Conservation (phyloP, 1,284 basidiomycete species). For the Schizopora paradoxa region DNA sequence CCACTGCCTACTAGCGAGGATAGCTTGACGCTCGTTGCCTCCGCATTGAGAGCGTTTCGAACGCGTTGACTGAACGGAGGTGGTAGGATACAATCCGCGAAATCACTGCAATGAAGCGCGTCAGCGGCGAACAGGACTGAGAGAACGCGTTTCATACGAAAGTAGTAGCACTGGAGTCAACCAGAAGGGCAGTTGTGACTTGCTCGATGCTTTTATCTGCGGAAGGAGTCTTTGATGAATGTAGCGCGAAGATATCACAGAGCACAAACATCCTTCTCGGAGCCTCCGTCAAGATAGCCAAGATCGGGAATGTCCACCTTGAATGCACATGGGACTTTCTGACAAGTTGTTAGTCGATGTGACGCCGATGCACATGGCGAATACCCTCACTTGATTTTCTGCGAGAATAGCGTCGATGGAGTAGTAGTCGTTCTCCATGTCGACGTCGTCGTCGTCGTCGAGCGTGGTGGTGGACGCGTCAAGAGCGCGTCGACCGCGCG, state of each 20-base stretch:
- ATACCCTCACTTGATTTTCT: slow-evolving; percentile 69
- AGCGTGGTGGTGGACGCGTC: slow-evolving; percentile 7
- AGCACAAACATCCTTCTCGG: slow-evolving; percentile 61
- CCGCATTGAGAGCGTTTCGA: slow-evolving; percentile 79
- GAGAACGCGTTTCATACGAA: slow-evolving; percentile 49
- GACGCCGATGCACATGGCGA: not conserved
- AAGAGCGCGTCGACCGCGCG: slow-evolving; percentile 1
- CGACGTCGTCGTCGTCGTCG: slow-evolving; percentile 8
- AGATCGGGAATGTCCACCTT: slow-evolving; percentile 79
- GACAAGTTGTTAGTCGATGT: slow-evolving; percentile 4
- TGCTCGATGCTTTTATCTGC: slow-evolving; percentile 69
- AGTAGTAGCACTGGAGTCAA: slow-evolving; percentile 77
- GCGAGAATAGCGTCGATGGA: slow-evolving; percentile 84
- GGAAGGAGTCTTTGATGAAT: slow-evolving; percentile 11
- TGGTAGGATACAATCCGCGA: slow-evolving; percentile 82
- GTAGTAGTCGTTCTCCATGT: slow-evolving; percentile 85
- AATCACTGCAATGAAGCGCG: slow-evolving; percentile 48
- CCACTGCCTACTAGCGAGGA: slow-evolving; percentile 80
- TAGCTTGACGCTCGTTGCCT: slow-evolving; percentile 74
- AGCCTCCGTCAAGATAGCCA: slow-evolving; percentile 82
- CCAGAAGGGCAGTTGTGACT: slow-evolving; percentile 82
- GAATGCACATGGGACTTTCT: slow-evolving; percentile 91
- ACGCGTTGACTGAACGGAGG: slow-evolving; percentile 70
- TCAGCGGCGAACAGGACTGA: slow-evolving; percentile 10
- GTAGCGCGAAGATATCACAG: not conserved